phyloP scores from a whole-genome alignment of 345 rosid species.

The Brassica rapa region DNA sequence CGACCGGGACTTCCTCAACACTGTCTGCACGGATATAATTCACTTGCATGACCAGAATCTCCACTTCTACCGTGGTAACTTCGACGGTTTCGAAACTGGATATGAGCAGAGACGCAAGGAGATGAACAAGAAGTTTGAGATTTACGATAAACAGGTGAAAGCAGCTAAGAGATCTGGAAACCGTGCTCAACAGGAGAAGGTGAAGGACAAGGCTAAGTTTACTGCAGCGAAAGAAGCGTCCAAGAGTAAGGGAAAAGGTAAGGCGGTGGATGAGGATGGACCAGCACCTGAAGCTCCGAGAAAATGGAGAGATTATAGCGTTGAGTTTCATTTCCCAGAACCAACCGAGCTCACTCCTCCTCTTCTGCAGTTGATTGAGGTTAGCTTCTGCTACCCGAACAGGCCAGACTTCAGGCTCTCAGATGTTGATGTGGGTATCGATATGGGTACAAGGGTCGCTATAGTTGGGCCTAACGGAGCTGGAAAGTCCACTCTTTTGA shows the following conservation, averaged over 20 bases:
- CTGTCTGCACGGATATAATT: slow-evolving; percentile 84
- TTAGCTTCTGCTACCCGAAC: slow-evolving; percentile 85
- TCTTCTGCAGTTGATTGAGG: slow-evolving; percentile 82
- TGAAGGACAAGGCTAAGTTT: slow-evolving; percentile 77
- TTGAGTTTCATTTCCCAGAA: slow-evolving; percentile 94
- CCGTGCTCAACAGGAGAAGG: slow-evolving; percentile 83
- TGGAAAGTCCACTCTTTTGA: slow-evolving; percentile 87
- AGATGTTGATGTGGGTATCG: slow-evolving; percentile 90
- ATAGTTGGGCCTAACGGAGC: slow-evolving; percentile 97
- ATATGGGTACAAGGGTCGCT: slow-evolving; percentile 96
- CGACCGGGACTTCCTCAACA: slow-evolving; percentile 91
- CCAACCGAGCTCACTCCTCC: slow-evolving; percentile 96
- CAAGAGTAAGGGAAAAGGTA: slow-evolving; percentile 75
- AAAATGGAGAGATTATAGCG: slow-evolving; percentile 92
- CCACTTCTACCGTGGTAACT: slow-evolving; percentile 83
- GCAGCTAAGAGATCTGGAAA: slow-evolving; percentile 88
- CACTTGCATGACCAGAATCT: slow-evolving; percentile 90
- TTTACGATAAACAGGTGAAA: slow-evolving; percentile 72
- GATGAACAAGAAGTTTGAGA: slow-evolving; percentile 79
- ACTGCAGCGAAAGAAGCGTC: slow-evolving; percentile 75
- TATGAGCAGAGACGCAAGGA: slow-evolving; percentile 93
- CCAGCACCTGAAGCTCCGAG: slow-evolving; percentile 68
- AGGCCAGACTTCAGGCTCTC: slow-evolving; percentile 78
- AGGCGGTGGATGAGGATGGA: slow-evolving; percentile 69
- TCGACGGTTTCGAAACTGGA: slow-evolving; percentile 78